Percentiles rank a stretch among this genome's conserved stretches.
Evolutionary conservation across 441 rosid genomes (phyloP).

Genomic region (Populus trichocarpa): DNA sequence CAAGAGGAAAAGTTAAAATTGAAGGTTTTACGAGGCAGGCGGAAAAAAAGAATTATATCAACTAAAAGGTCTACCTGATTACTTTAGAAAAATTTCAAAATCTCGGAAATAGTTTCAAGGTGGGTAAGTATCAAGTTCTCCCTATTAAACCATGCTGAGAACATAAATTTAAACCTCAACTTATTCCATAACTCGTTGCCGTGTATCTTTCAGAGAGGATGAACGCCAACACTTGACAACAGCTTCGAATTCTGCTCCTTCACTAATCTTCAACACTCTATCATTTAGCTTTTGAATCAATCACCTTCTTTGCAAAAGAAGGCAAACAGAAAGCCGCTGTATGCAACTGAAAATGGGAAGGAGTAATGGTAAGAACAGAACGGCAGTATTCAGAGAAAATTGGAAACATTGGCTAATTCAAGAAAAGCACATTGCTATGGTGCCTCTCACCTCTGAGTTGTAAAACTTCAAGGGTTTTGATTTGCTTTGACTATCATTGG

Average conservation of each 20-base stretch:
- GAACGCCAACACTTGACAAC: slow-evolving; percentile 6
- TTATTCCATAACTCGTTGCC: slow-evolving; percentile 29
- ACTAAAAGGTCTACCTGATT: background rate
- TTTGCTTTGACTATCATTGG: slow-evolving; percentile 31
- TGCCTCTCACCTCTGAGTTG: slow-evolving; percentile 61
- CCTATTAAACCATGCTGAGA: slow-evolving; percentile 3
- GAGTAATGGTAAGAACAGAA: background rate
- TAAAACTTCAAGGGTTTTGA: slow-evolving; percentile 68
- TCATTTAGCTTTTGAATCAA: slow-evolving; percentile 46
- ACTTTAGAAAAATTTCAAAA: background rate
- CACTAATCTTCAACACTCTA: slow-evolving; percentile 12
- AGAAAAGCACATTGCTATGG: background rate
- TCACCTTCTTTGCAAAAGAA: slow-evolving; percentile 82
- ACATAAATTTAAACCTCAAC: slow-evolving; percentile 18
- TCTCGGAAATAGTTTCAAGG: background rate
- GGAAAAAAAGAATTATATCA: background rate
- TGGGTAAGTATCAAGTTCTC: background rate
- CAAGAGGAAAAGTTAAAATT: background rate
- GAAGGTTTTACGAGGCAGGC: background rate
- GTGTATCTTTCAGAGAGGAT: slow-evolving; percentile 5
- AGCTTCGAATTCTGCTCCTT: slow-evolving; percentile 5
- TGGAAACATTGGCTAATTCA: background rate
- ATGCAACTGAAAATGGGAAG: slow-evolving; percentile 55
- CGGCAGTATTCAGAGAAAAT: background rate
- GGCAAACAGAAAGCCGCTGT: slow-evolving; percentile 95